A percentile compares a stretch with the other conserved stretches of the same genome.
Conservation (phyloP, 306 rosid species). For the Crotalaria pallida region DNA sequence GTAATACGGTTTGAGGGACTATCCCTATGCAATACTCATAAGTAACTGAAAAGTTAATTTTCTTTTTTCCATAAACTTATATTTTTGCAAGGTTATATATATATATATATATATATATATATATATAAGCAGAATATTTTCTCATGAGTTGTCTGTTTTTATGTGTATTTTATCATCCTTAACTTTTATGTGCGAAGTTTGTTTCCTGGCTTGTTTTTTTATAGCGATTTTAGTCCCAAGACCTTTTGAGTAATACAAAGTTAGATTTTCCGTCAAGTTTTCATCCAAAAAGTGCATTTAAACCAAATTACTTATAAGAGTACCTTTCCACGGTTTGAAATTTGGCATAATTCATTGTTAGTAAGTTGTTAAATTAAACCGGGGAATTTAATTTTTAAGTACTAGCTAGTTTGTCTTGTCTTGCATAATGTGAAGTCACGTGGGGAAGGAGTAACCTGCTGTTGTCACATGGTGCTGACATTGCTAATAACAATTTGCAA, state of each 20-base stretch:
- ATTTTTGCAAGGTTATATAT: no score
- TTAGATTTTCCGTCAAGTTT: no score
- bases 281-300: no score
- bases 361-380: neutral
- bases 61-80: neutral
- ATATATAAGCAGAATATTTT: no score
- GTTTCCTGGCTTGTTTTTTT: no score
- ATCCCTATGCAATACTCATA: neutral
- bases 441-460: neutral
- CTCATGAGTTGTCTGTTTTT: neutral
- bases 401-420: neutral
- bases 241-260: no score
- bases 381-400: neutral
- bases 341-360: neutral
- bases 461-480: constrained; percentile 22
- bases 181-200: no score
- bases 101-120: no score
- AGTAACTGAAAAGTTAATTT: neutral
- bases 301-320: no score
- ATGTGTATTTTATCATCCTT: no score
- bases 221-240: no score
- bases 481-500: neutral
- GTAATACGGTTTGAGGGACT: neutral
- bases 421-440: neutral
- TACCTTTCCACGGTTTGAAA: neutral